Base-by-base conservation (phyloP, 768 basidiomycete genomes). In the Austroboletus eburneus region DNA sequence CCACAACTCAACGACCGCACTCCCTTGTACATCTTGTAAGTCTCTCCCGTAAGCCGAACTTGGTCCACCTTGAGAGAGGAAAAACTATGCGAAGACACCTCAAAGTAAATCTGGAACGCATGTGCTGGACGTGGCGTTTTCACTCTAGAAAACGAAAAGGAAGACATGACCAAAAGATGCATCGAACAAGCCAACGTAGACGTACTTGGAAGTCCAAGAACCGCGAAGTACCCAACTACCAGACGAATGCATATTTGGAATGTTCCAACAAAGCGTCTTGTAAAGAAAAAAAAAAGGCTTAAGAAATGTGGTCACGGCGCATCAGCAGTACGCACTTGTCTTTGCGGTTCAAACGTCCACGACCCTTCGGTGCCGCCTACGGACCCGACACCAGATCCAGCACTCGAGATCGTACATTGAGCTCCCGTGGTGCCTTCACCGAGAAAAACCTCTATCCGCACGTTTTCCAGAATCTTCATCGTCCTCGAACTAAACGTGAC, bases 21-120 rank as follows among this genome's bases (percentile, higher is more conserved):
- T 14, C 93, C 93, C 65, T 94, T 95, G 69, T 87, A 96, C 10
- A 88, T 87, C 66, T 94, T 95, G 66, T 94, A 94, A 10, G 66
- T 67, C 63, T 93, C 90, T 12, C 86, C 83, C 2, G 74, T 82
- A 22, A 90, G 70, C 65, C 83, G 90, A 36, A 95, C 76, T 56
- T 92, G 87, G 49, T 93, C 89, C 4, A 95, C 83, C 57, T 87
- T 89, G 38, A 95, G 70, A 17, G 85, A 76, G 6, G 90, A 91
- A 63, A 85, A 89, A 29, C 82, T 83, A 58, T 87, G 71, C 13
- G 80, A 57, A 20, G 81, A 77, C 23, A 92, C 75, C 35, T 82
- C 78, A 63, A 91, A 95, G 17, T 70, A 71, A 39, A 91, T 73
- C 56, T 80, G 79, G 43, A 94, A 72, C 3, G 89, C 83, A 44